Evolutionary conservation across 2,329 filamentous ascomycete genomes (phyloP).

Genomic region (Diplodia mutila): DNA sequence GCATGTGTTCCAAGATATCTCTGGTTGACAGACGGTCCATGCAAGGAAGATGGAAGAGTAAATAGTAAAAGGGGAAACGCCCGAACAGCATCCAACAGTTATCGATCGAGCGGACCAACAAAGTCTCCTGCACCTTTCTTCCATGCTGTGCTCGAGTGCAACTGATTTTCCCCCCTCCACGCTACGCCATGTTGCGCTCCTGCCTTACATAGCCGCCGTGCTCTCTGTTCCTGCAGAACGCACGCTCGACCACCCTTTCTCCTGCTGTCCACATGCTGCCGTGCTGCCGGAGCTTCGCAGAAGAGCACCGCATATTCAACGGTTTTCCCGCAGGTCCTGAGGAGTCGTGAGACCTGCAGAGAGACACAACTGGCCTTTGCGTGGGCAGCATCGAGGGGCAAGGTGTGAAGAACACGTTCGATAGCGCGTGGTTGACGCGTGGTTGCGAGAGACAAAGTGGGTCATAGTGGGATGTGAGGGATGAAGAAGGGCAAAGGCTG

Average conservation of each 20-base stretch:
- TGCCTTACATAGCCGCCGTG: neutral
- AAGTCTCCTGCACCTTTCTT: neutral
- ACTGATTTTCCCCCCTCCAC: neutral
- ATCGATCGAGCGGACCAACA: too few relatives aligned
- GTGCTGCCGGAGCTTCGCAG: neutral
- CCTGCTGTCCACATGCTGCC: neutral
- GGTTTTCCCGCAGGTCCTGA: neutral
- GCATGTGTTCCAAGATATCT: neutral
- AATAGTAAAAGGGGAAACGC: neutral
- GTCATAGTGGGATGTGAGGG: slow-evolving; percentile 3
- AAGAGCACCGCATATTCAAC: neutral
- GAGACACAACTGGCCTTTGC: neutral
- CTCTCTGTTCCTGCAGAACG: slow-evolving; percentile 6
- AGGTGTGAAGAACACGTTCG: slow-evolving; percentile 14
- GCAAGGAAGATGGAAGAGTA: neutral
- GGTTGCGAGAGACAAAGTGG: neutral
- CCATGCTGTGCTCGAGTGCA: neutral
- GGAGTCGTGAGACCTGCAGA: neutral
- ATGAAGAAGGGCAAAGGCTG: neutral
- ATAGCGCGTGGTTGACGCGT: slow-evolving; percentile 4
- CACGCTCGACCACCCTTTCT: neutral
- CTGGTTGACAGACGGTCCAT: neutral
- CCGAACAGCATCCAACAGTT: neutral
- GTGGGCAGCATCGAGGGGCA: neutral
- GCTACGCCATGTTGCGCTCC: neutral